Conservation (phyloP, 2,329 filamentous ascomycete genomes). For the Seiridium unicorne region DNA sequence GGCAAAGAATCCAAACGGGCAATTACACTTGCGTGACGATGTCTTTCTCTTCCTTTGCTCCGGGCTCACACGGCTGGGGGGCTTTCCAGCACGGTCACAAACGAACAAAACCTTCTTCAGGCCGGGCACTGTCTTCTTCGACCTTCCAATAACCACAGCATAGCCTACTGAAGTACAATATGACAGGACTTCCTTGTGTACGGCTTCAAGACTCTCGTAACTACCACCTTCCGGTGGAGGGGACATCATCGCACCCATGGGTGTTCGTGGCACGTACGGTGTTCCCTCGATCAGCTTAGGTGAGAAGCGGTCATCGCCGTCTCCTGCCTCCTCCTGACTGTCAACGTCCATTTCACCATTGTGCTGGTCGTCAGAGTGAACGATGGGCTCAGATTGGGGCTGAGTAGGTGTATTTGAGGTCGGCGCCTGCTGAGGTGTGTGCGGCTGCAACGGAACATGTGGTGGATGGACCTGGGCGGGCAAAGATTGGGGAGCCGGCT, state of each 20-base stretch:
- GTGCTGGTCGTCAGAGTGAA: constrained; percentile 35
- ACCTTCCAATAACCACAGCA: constrained; percentile 66
- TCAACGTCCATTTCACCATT: constrained; percentile 52
- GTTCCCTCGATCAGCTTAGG: constrained; percentile 47
- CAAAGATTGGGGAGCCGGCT: constrained; percentile 22
- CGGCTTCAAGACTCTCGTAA: constrained; percentile 62
- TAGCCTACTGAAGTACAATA: constrained; percentile 68
- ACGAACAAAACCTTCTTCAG: constrained; percentile 68
- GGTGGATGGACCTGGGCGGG: constrained; percentile 21
- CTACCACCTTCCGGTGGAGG: constrained; percentile 63
- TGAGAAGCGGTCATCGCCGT: constrained; percentile 43
- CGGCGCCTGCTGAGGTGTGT: constrained; percentile 22
- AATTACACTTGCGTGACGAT: constrained; percentile 67
- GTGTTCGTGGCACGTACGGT: constrained; percentile 51
- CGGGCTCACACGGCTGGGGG: constrained; percentile 59
- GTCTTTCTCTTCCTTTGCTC: constrained; percentile 65
- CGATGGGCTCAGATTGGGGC: constrained; percentile 27
- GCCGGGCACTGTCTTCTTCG: constrained; percentile 66
- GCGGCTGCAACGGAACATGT: constrained; percentile 23
- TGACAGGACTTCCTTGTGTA: constrained; percentile 62
- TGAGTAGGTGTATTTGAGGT: constrained; percentile 31
- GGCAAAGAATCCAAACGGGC: constrained; percentile 68
- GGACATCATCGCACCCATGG: constrained; percentile 60
- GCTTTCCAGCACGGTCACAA: constrained; percentile 64
- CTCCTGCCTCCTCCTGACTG: constrained; percentile 43